Evolutionary conservation across 1,284 basidiomycete genomes (phyloP), one percentile per base, ranked within the genome.

Genomic region (Leccinum brunneo-olivaceum): DNA sequence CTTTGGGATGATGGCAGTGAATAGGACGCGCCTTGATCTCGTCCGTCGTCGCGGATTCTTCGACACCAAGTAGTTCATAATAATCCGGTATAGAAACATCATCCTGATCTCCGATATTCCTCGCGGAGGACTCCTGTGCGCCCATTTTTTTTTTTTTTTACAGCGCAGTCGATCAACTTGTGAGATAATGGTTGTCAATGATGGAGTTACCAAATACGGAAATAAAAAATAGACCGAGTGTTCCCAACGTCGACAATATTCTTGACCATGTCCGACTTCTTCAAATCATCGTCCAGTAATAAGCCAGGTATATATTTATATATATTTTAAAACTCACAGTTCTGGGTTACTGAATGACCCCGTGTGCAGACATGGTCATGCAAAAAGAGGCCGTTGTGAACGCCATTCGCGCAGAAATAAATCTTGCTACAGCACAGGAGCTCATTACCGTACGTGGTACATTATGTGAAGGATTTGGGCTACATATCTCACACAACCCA

Each of bases 21-120:
- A 23, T 36, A 23, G 34, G 25, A 61, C 69, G 40, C 43, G 81
- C 91, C 73, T 84, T 92, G 67, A 95, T 94, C 57, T 94, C 90
- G 34, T 92, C 90, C n/a, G 71, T 61, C 1, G 84, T 84, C 4
- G 90, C 90, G 45, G 80, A 76, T 56, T 92, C 88, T 34, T 81
- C 78, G 0, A 94, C 77, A 43, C 81, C 79, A 2, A 94, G 71
- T 9, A 94, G 72, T 44, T 83, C 70, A 60, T 94, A 94, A 63
- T 92, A 94, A 60, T 92, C 83, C 9, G 69, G 62, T 23, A 66
- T 56, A 2, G 56, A 50, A 11, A 48, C 50, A 2, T 62, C 56
- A 1, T 63, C 56, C 1, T 60, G 60, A 9, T 55, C 53, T 11
- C 61, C 59, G 38, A 55, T 56, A 34, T 62, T 58, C 28, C 67